Base-by-base conservation (phyloP, 148 eudicot genomes). In the Camellia japonica region DNA sequence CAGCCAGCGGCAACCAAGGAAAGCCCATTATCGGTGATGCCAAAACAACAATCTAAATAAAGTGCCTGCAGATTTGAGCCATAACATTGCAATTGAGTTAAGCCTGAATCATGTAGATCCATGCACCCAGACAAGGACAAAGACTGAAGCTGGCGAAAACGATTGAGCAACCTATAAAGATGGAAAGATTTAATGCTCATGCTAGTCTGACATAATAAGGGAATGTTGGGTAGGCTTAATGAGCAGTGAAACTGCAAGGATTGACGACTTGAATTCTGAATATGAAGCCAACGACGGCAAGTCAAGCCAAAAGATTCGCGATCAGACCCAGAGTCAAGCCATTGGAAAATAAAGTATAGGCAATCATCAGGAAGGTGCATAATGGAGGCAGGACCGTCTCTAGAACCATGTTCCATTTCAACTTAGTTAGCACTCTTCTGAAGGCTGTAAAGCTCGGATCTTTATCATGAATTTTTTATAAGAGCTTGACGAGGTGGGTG, bases 241-340 rank as follows among this genome's bases (percentile, higher is more conserved):
- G 94, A 87, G 76, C 94, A 88, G 16, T 78, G 77, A 61, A 93
- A 87, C 77, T 87, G 90, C 51, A 90, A 85, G 5, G 91, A 89
- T 4, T 58, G 75, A 46, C 91, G 89, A 70, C 91, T 88, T 61
- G 65, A 82, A 75, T 89, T 91, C 82, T 91, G 92, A 59, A 91
- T 86, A 56, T 80, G 82, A 73, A 90, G 90, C 91, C 90, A 91
- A 38, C 86, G 88, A 56, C 19, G 90, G 64, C 93, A 93, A 72
- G 97, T 90, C 79, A 93, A 78, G 54, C 97, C 97, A 80, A 93
- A 93, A 52, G 93, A 85, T 77, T 87, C 87, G 14, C 92, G 88
- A 78, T 90, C 97, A 49, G 78, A 73, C 43, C 77, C 80, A 76
- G 78, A 76, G 58, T 78, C 67, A 74, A 93, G 89, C 56, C 83